phyloP scores from a whole-genome alignment of 352 stramenopile genomes.

The Phytophthora foliorum region DNA sequence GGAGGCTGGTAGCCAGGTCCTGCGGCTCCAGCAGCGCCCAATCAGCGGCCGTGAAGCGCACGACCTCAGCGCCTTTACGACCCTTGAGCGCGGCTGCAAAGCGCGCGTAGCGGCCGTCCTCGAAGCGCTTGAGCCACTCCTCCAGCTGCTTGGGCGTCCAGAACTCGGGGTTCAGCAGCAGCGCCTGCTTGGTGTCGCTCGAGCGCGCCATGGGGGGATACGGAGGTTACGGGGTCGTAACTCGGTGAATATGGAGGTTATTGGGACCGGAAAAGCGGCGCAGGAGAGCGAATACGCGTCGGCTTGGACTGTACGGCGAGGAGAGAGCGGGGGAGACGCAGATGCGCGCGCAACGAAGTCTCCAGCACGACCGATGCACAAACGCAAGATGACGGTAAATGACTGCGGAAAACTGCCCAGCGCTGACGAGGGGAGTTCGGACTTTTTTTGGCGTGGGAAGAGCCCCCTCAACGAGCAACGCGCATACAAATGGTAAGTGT shows the following conservation, averaged over 20 bases:
- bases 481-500: conserved; percentile 1
- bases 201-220: conserved; percentile 61
- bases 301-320: background rate
- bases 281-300: conserved; percentile 12
- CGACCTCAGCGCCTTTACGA: conserved; percentile 71
- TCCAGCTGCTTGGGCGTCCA: conserved; percentile 86
- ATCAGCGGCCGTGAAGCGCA: conserved; percentile 69
- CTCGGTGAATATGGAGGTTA: conserved; percentile 3
- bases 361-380: conserved; percentile 10
- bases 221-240: conserved; percentile 4
- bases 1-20: conserved; percentile 79
- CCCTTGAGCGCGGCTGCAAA: conserved; percentile 62
- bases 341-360: conserved; percentile 5
- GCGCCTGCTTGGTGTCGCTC: conserved; percentile 74
- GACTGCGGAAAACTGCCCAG: conserved; percentile 25
- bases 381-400: conserved; percentile 27
- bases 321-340: background rate
- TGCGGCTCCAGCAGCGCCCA: conserved; percentile 69
- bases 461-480: conserved; percentile 15
- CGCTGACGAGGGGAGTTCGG: conserved; percentile 17
- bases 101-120: conserved; percentile 73
- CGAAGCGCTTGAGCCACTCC: conserved; percentile 79
- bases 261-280: conserved; percentile 8
- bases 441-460: conserved; percentile 11
- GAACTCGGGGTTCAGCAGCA: conserved; percentile 81